Evolutionary conservation across 2,329 filamentous ascomycete genomes (phyloP), one percentile per base, ranked within the genome.

Genomic region (Arthroderma sp.): DNA sequence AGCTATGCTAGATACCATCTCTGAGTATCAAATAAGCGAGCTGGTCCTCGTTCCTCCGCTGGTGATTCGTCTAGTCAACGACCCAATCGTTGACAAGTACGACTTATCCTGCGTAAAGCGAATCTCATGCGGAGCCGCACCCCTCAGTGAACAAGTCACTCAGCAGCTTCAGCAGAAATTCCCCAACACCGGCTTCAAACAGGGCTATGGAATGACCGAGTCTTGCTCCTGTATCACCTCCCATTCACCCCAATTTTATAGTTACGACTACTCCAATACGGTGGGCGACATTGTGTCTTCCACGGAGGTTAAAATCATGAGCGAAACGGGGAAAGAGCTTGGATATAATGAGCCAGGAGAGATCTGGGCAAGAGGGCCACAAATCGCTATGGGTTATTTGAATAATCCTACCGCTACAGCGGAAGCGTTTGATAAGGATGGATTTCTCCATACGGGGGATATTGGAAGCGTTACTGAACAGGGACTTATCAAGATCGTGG

Each of bases 171-270:
- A 72, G 47, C 64, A 68, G 51, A 71, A 69, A 46, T 78, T 78
- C 50, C 75, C 75, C 0, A 60, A 69, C 0, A 74, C 70, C 0
- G 73, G 72, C 0, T 77, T 80, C 57, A 74, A 74, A 51, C 76
- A 78, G 53, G 74, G 74, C 1, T 78, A 77, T 50, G 76, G 76
- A 33, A 78, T 83, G 77, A 83, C 79, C 0, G 79, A 81, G 57
- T 74, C 69, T 0, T 81, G 76, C 56, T 70, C 66, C 0, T 80
- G 75, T 52, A 76, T 81, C 50, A 78, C 76, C 0, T 67, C 73
- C 0, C 76, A 80, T 46, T 73, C 76, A 5, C 73, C 71, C 0
- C 62, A 67, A 1, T 67, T 70, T 37, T 77, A 73, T 49, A 36
- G 44, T 7, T 50, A 63, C 28, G 71, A 73, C 49, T 55, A 59